These are phyloP conservation scores for Moniliophthora roreri DNA, from an alignment of 1,284 basidiomycete genomes.

Conservation along the genomic window DNA sequence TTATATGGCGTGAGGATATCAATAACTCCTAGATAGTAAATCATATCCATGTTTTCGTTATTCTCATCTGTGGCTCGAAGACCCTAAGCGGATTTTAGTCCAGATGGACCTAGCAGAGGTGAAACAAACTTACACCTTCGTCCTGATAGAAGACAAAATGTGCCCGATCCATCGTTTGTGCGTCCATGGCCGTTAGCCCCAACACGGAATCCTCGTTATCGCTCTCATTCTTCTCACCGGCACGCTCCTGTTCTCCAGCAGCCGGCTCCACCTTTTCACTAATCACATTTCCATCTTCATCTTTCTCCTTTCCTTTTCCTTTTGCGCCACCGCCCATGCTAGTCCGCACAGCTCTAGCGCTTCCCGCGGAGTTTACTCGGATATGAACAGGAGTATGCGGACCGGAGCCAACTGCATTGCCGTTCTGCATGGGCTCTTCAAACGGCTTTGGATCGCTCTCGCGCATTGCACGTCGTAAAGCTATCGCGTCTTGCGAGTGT, in stretches of 20 bases:
- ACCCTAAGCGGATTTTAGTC: too few species aligned
- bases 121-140: slow-evolving; percentile 63
- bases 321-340: background rate
- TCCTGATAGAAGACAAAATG: slow-evolving; percentile 96
- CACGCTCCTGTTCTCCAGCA: background rate
- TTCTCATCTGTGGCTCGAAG: slow-evolving; percentile 85
- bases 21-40: slow-evolving; percentile 95
- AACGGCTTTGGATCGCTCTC: slow-evolving; percentile 80
- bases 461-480: slow-evolving; percentile 84
- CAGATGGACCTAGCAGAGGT: too few species aligned
- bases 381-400: slow-evolving; percentile 44
- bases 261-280: background rate
- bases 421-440: slow-evolving; percentile 28
- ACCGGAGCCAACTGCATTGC: slow-evolving; percentile 38
- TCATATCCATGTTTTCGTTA: slow-evolving; percentile 73
- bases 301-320: slow-evolving; percentile 1
- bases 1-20: slow-evolving; percentile 94
- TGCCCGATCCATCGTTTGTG: slow-evolving; percentile 70
- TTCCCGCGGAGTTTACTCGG: slow-evolving; percentile 49
- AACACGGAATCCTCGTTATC: background rate
- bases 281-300: background rate
- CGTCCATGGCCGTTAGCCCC: slow-evolving; percentile 21
- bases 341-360: slow-evolving; percentile 28
- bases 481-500: slow-evolving; percentile 60
- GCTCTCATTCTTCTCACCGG: background rate